Evolutionary conservation across 805 yeast species (phyloP), one percentile per base, ranked within the genome.

Genomic region (Hanseniaspora clermontiae): DNA sequence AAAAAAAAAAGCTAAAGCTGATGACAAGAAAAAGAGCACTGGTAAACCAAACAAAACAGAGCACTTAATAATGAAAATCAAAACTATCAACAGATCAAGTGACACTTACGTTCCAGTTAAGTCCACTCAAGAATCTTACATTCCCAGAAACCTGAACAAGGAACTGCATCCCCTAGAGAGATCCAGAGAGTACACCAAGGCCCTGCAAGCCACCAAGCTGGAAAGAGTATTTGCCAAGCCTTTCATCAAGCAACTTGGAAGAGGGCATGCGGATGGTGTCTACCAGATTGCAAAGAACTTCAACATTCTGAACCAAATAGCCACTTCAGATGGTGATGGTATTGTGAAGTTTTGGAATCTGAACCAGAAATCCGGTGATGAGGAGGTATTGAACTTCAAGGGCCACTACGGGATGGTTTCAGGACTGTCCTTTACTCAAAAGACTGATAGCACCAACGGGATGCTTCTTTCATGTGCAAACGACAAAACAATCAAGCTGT

Each of bases 161-260:
- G 93, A 91, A 24, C 74, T 93, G 49, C 99, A 93, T 72, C 98
- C 97, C 0, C 91, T 93, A 65, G 97, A 93, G 71, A 77, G 97
- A 63, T 97, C 97, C 6, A 77, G 98, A 66, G 98, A 93, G 70
- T 93, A 93, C 65, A 87, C 97, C 19, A 80, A 90, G 61, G 97
- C 97, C 0, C 71, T 93, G 54, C 91, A 87, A 57, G 97, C 98
- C 31, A 90, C 97, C 15, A 93, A 93, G 67, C 69, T 93, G 72
- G 97, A 91, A 66, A 78, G 97, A 62, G 84, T 93, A 86, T 93
- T 93, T 77, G 97, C 99, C 0, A 90, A 90, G 66, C 99, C 99
- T 2, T 93, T 93, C 69, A 76, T 95, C 20, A 96, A 95, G 0
- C 97, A 93, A 66, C 71, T 93, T 39, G 99, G 99, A 3, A 78